These are phyloP conservation scores for Solanum aculeatissimum DNA, from an alignment of 305 asterid genomes.

Conservation along the genomic window DNA sequence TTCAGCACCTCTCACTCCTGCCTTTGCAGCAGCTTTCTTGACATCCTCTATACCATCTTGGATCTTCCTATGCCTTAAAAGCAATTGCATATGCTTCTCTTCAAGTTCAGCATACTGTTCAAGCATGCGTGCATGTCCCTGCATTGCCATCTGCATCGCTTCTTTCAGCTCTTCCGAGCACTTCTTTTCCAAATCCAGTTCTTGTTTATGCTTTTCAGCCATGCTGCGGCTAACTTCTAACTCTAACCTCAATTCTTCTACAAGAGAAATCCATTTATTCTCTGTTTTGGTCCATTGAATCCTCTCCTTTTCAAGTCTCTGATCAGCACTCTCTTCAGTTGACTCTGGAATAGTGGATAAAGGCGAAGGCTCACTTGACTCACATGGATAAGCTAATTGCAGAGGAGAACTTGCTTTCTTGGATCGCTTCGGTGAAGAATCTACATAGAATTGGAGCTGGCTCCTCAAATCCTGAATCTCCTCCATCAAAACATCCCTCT, in stretches of 20 bases:
- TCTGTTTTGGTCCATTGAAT: slow-evolving; percentile 76
- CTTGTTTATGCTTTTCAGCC: slow-evolving; percentile 65
- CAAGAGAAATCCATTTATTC: slow-evolving; percentile 81
- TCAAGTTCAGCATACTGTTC: slow-evolving; percentile 98
- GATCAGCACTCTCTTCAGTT: slow-evolving; percentile 43
- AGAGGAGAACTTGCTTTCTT: slow-evolving; percentile 49
- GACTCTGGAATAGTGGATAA: slow-evolving; percentile 33
- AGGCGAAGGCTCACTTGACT: slow-evolving; percentile 37
- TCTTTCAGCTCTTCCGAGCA: slow-evolving; percentile 92
- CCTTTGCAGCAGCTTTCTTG: slow-evolving; percentile 89
- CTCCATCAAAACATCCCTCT: slow-evolving; percentile 86
- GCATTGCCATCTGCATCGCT: slow-evolving; percentile 99
- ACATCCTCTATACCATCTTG: slow-evolving; percentile 89
- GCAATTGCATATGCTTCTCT: slow-evolving; percentile 88
- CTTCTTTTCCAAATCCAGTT: slow-evolving; percentile 67
- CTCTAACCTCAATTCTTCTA: slow-evolving; percentile 65
- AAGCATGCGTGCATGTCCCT: slow-evolving; percentile 99
- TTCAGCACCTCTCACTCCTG: slow-evolving; percentile 88
- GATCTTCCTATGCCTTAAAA: slow-evolving; percentile 64
- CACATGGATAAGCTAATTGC: slow-evolving; percentile 53
- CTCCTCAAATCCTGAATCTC: slow-evolving; percentile 81
- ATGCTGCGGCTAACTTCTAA: slow-evolving; percentile 51
- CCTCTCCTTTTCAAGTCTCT: slow-evolving; percentile 65
- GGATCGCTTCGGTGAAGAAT: slow-evolving; percentile 47
- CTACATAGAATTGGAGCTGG: slow-evolving; percentile 72